A percentile compares a stretch with the other conserved stretches of the same genome.
Conservation (phyloP, 2,329 filamentous ascomycete genomes). For the Raffaelea albimanens region DNA sequence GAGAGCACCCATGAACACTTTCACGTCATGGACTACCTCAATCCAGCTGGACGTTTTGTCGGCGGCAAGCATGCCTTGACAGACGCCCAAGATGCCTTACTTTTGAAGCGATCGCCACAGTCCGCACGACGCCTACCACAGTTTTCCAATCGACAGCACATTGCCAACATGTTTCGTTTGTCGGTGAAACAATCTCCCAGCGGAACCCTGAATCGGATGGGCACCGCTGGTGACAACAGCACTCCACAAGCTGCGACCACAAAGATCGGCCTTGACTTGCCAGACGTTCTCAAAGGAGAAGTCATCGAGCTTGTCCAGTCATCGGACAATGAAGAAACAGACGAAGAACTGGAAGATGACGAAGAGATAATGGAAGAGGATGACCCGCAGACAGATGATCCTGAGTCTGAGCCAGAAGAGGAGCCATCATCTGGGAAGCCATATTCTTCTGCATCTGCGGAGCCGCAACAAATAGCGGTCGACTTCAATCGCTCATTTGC, state of each 20-base stretch:
- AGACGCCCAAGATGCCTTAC: background rate
- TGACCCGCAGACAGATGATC: too few relatives aligned
- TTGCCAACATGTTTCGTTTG: constrained; percentile 77
- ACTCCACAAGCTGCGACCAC: background rate
- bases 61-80: constrained; percentile 32
- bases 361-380: background rate
- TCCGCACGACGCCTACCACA: constrained; percentile 82
- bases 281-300: constrained; percentile 5
- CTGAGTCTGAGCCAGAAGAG: too few relatives aligned
- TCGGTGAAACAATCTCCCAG: background rate
- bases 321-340: background rate
- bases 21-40: constrained; percentile 65
- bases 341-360: background rate
- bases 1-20: constrained; percentile 32
- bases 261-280: background rate
- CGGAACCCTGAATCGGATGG: too few relatives aligned
- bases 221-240: too few relatives aligned
- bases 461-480: background rate
- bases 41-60: constrained; percentile 62
- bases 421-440: background rate
- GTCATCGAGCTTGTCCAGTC: constrained; percentile 1
- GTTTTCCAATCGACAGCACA: constrained; percentile 74
- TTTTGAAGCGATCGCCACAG: constrained; percentile 46
- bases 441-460: background rate
- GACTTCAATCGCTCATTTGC: too few relatives aligned